Conservation (phyloP, 768 basidiomycete species). For the Psilocybe tampanensis region DNA sequence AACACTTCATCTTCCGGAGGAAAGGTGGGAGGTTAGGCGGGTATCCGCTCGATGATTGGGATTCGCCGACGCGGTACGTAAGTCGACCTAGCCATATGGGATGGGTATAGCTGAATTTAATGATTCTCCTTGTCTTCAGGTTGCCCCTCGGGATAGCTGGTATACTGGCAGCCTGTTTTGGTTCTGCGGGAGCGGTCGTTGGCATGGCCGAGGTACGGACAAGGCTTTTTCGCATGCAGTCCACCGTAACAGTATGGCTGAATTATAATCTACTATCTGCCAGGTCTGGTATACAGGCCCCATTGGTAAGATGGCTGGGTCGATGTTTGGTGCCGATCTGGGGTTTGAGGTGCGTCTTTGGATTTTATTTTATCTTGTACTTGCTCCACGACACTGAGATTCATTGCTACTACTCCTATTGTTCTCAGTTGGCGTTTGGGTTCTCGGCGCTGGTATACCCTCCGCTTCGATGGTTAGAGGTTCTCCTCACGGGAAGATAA, state of each 20-base stretch:
- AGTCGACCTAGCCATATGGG: neutral
- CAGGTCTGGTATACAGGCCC: slow-evolving; percentile 18
- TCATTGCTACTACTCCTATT: neutral
- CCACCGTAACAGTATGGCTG: too few species aligned
- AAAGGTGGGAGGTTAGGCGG: slow-evolving; percentile 11
- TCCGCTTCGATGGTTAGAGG: slow-evolving; percentile 19
- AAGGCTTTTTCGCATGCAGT: neutral
- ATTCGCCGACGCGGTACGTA: slow-evolving; percentile 13
- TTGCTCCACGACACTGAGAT: neutral
- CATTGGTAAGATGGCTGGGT: slow-evolving; percentile 16
- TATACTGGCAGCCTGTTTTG: slow-evolving; percentile 13
- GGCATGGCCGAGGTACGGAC: slow-evolving; percentile 18
- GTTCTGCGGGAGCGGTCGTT: slow-evolving; percentile 17
- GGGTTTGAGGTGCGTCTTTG: slow-evolving; percentile 15
- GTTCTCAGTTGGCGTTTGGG: slow-evolving; percentile 12
- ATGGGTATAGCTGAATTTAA: neutral
- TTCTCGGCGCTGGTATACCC: slow-evolving; percentile 16
- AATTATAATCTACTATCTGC: neutral
- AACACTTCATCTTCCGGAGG: slow-evolving; percentile 18
- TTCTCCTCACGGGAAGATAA: slow-evolving; percentile 14
- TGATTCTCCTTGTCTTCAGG: neutral
- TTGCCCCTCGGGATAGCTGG: slow-evolving; percentile 17
- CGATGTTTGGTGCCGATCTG: slow-evolving; percentile 16
- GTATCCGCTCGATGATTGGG: slow-evolving; percentile 20
- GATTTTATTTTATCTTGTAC: neutral